Evolutionary conservation across 2,329 filamentous ascomycete species (phyloP).

Genomic region (Neofusicoccum parvum): DNA sequence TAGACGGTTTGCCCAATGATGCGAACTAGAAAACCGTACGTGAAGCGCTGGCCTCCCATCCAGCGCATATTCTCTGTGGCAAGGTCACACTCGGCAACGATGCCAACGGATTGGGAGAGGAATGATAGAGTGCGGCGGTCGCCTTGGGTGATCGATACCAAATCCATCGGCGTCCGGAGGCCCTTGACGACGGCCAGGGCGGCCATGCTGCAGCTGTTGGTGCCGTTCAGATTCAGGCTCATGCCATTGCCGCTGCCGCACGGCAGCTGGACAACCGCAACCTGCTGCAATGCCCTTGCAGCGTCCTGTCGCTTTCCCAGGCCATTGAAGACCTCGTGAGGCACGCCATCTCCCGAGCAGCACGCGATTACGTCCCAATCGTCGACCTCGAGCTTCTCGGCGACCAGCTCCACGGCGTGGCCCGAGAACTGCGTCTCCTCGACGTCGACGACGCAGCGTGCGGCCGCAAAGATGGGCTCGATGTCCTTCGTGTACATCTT

Average conservation of each 20-base stretch:
- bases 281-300: conserved; percentile 68
- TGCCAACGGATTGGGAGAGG: conserved; percentile 84
- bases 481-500: conserved; percentile 75
- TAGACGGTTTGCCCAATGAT: conserved; percentile 77
- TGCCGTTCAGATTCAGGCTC: conserved; percentile 86
- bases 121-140: conserved; percentile 77
- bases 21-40: conserved; percentile 77
- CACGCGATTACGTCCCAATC: conserved; percentile 83
- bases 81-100: conserved; percentile 87
- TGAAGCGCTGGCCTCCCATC: conserved; percentile 88
- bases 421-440: conserved; percentile 71
- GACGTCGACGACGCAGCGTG: conserved; percentile 74
- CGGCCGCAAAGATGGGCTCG: conserved; percentile 80
- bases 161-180: conserved; percentile 77
- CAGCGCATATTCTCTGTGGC: conserved; percentile 89
- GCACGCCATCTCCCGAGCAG: conserved; percentile 88
- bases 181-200: conserved; percentile 88
- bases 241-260: conserved; percentile 95
- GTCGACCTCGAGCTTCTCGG: conserved; percentile 73
- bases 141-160: conserved; percentile 86
- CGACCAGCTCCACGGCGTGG: conserved; percentile 73
- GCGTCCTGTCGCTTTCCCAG: conserved; percentile 77
- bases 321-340: conserved; percentile 94
- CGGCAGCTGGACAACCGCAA: conserved; percentile 85
- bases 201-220: conserved; percentile 71